These are phyloP conservation scores for Citrullus amarus DNA, from an alignment of 306 rosid genomes.

Conservation along the genomic window DNA sequence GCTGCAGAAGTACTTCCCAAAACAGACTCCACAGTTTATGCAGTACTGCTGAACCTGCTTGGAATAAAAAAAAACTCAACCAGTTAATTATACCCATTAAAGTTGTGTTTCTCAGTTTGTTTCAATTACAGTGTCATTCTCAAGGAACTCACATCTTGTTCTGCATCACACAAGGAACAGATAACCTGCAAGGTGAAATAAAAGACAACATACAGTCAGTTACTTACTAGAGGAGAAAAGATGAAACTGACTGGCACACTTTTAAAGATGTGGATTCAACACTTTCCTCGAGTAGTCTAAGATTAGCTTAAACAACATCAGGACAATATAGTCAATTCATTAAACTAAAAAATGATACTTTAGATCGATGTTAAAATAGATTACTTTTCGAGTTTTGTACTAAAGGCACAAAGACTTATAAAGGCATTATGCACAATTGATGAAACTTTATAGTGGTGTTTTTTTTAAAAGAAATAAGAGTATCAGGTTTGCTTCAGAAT, in stretches of 20 bases:
- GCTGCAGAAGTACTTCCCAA: slow-evolving; percentile 72
- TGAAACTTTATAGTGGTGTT: neutral
- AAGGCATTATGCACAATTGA: neutral
- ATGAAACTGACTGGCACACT: neutral
- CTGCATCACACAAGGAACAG: slow-evolving; percentile 62
- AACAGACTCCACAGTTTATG: slow-evolving; percentile 54
- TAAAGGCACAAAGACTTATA: neutral
- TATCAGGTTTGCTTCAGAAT: neutral
- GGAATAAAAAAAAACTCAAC: neutral
- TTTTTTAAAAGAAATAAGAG: neutral
- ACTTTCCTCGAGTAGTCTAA: neutral
- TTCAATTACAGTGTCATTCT: neutral
- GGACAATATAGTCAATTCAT: neutral
- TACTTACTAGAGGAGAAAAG: neutral
- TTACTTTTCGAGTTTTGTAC: neutral
- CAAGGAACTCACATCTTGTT: slow-evolving; percentile 60
- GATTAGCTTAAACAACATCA: neutral
- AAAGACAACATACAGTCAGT: neutral
- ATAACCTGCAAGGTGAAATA: slow-evolving; percentile 36
- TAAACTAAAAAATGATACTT: neutral
- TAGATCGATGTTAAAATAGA: neutral
- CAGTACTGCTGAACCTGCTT: slow-evolving; percentile 78
- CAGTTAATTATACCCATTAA: neutral
- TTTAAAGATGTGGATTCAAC: neutral
- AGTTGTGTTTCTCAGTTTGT: neutral